A percentile compares a stretch with the other conserved stretches of the same genome.
Conservation (phyloP, 345 rosid genomes). For the Arabis hirsuta region DNA sequence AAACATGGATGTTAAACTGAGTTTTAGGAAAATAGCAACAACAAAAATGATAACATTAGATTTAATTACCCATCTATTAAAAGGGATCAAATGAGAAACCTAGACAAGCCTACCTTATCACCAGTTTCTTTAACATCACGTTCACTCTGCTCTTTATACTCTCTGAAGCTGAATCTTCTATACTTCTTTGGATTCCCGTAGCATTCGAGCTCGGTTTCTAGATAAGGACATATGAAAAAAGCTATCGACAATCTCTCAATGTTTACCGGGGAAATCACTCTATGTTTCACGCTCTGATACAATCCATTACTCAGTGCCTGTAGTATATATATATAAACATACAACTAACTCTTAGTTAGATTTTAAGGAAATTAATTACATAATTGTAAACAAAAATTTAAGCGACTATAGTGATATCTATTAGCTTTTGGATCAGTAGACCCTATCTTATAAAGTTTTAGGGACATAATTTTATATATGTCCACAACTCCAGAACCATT, state of each 20-base stretch:
- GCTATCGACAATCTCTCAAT: conserved; percentile 66
- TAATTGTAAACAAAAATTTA: background rate
- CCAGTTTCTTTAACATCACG: conserved; percentile 67
- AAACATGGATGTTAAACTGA: conserved; percentile 22
- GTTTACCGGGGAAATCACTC: conserved; percentile 58
- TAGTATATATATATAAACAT: background rate
- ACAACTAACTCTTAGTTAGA: background rate
- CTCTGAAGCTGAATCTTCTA: conserved; percentile 61
- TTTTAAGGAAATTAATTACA: background rate
- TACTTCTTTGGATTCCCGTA: conserved; percentile 51
- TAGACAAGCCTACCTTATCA: conserved; percentile 73
- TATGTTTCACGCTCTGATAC: conserved; percentile 67
- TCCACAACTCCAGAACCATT: background rate
- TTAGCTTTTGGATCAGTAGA: background rate
- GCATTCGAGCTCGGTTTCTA: conserved; percentile 56
- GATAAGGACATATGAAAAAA: conserved; percentile 64
- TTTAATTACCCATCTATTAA: background rate
- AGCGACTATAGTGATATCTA: background rate
- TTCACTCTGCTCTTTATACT: conserved; percentile 57
- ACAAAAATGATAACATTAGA: conserved; percentile 12
- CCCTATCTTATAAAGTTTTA: background rate
- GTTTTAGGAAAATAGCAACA: background rate
- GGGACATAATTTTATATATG: background rate
- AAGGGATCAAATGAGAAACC: conserved; percentile 52
- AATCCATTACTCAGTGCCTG: conserved; percentile 78